Conservation (phyloP, 176 grass and related monocot species). For the Hsuehochloa calcarea region DNA sequence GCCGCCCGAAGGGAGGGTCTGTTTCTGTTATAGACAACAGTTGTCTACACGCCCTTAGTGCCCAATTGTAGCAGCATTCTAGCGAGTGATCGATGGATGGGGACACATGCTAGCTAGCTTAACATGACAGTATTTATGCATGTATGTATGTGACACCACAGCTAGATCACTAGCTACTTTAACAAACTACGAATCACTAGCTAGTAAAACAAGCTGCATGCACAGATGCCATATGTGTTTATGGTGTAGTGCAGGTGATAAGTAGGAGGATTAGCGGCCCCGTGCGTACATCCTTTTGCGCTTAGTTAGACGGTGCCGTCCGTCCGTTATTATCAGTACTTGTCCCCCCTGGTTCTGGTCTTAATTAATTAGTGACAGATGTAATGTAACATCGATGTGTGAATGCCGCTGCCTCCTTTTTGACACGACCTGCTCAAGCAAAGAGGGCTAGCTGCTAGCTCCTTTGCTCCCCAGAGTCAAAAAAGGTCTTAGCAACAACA, state of each 20-base stretch:
- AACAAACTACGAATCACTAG: neutral
- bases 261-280: neutral
- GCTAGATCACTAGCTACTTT: neutral
- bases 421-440: neutral
- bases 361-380: neutral
- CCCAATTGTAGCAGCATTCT: neutral
- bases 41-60: no score
- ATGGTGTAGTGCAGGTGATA: neutral
- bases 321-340: neutral
- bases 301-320: neutral
- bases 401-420: neutral
- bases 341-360: no score
- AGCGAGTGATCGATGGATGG: slow-evolving; percentile 9
- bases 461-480: neutral
- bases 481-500: neutral
- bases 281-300: neutral
- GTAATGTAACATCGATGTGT: neutral
- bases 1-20: no score
- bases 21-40: no score
- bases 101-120: neutral
- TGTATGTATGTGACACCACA: neutral
- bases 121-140: neutral
- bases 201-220: neutral
- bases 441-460: neutral
- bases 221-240: neutral